These are phyloP conservation scores for Dipsacomyces acuminosporus DNA, from an alignment of 371 early-diverging fungal species.

Conservation along the genomic window DNA sequence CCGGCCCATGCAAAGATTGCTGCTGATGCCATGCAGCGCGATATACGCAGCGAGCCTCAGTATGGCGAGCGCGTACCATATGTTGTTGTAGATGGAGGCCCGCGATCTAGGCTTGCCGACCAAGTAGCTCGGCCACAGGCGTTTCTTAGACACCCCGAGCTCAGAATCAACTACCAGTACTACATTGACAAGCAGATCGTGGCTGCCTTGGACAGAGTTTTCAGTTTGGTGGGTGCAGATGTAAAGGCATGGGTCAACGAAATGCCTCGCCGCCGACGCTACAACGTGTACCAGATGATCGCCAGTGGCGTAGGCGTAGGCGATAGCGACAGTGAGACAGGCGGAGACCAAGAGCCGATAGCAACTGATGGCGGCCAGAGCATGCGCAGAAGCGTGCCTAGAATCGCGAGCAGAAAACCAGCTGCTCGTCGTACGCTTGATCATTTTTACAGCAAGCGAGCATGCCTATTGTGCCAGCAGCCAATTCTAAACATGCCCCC, in stretches of 20 bases:
- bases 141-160: slow-evolving; percentile 53
- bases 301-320: slow-evolving; percentile 7
- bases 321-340: slow-evolving; percentile 18
- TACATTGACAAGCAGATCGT: slow-evolving; percentile 81
- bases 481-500: slow-evolving; percentile 1
- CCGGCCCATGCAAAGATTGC: slow-evolving; percentile 73
- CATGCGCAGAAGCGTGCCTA: no score
- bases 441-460: slow-evolving; percentile 20
- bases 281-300: slow-evolving; percentile 3
- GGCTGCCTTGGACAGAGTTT: slow-evolving; percentile 72
- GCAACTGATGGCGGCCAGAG: neutral
- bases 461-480: slow-evolving; percentile 23
- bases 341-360: neutral
- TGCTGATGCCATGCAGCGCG: slow-evolving; percentile 57
- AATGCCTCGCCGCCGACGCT: slow-evolving; percentile 51
- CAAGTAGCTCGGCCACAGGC: slow-evolving; percentile 65
- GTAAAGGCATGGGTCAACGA: slow-evolving; percentile 60
- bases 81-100: slow-evolving; percentile 68
- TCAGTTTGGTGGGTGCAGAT: slow-evolving; percentile 72
- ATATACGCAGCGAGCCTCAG: slow-evolving; percentile 71
- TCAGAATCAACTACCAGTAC: slow-evolving; percentile 68
- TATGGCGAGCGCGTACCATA: slow-evolving; percentile 87
- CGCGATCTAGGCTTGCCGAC: slow-evolving; percentile 63
- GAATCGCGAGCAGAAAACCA: neutral
- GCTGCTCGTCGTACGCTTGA: slow-evolving; percentile 18